These are phyloP conservation scores for Chrysoporthe deuterocubensis DNA, from an alignment of 2,329 filamentous ascomycete species.

Conservation along the genomic window DNA sequence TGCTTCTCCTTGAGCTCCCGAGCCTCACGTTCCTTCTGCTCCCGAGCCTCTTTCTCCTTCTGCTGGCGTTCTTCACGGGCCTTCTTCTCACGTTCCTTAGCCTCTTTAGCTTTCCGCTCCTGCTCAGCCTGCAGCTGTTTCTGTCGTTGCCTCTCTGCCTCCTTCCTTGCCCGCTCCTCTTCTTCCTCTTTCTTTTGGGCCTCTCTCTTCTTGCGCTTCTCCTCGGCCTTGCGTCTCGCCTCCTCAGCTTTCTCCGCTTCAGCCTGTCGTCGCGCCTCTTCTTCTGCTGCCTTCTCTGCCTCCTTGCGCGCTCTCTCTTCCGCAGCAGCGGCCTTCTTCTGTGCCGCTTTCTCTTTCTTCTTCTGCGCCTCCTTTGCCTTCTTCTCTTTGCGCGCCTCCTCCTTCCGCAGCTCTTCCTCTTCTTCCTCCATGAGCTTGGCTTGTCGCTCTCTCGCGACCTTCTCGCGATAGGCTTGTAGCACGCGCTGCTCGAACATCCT, in stretches of 20 bases:
- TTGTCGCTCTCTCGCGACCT: conserved; percentile 91
- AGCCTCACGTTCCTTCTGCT: conserved; percentile 67
- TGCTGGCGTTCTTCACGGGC: conserved; percentile 81
- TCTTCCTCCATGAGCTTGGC: conserved; percentile 89
- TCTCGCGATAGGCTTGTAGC: conserved; percentile 95
- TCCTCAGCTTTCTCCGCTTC: conserved; percentile 83
- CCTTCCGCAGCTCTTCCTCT: conserved; percentile 78
- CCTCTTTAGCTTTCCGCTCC: conserved; percentile 81
- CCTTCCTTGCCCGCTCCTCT: conserved; percentile 82
- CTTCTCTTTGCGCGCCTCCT: conserved; percentile 83
- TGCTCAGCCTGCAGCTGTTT: conserved; percentile 82
- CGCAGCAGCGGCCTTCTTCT: conserved; percentile 86
- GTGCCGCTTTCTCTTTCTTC: conserved; percentile 89
- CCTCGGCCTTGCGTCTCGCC: conserved; percentile 79
- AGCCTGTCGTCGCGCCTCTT: conserved; percentile 73
- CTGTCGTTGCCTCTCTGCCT: conserved; percentile 82
- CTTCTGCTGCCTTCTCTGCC: conserved; percentile 86
- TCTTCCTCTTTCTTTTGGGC: conserved; percentile 88
- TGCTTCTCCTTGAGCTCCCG: conserved; percentile 58
- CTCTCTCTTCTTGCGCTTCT: conserved; percentile 89
- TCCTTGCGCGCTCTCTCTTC: conserved; percentile 89
- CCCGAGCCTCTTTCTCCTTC: conserved; percentile 73
- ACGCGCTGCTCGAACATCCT: conserved; percentile 99
- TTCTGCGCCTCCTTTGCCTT: conserved; percentile 93
- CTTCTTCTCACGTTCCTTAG: conserved; percentile 81